Base-by-base conservation (phyloP, 768 basidiomycete species). In the Mycena vulgaris region DNA sequence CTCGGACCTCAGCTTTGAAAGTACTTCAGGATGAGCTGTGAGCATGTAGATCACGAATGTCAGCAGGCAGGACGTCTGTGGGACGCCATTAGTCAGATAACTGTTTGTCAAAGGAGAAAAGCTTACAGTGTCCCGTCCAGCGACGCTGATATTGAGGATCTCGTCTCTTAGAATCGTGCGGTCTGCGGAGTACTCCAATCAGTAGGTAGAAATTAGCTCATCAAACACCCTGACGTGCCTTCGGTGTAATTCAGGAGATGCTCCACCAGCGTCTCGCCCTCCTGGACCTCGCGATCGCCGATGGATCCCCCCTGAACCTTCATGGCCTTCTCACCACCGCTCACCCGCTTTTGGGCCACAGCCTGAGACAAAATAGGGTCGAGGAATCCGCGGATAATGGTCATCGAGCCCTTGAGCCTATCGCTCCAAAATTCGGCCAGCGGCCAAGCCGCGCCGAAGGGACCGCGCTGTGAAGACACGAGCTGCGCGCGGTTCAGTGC, bases 401-500 rank as follows among this genome's bases (percentile, higher is more conserved):
- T 76, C 83, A 88, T 87, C 45, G 84, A 82, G 57, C 79, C 78
- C 55, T 78, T 79, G 21, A 87, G 83, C 40, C 80, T 82, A 77
- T 90, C 89, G 40, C 77, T 76, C 79, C 82, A 86, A 30, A 90
- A 84, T 76, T 92, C 90, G 9, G 75, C 70, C 14, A 91, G 72
- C 5, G 87, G 86, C 90, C 90, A 91, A 6, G 82, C 75, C 17
- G 65, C 68, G 1, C 89, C 87, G 17, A 83, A 75, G 9, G 82
- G 78, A n/a, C 79, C 70, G 23, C 90, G 83, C 33, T 78, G 68
- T 2, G 86, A 74, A 5, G 82, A 81, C 17, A 77, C 73, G 2
- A 77, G 69, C 76, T 91, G 89, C 5, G 86, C 88, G 42, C 82
- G 78, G n/a, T 80, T 77, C 73, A 92, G 90, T 0, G 90, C 87